These are phyloP conservation scores for Phlyctochytrium bullatum DNA, from an alignment of 192 early-diverging fungal genomes.

Conservation along the genomic window DNA sequence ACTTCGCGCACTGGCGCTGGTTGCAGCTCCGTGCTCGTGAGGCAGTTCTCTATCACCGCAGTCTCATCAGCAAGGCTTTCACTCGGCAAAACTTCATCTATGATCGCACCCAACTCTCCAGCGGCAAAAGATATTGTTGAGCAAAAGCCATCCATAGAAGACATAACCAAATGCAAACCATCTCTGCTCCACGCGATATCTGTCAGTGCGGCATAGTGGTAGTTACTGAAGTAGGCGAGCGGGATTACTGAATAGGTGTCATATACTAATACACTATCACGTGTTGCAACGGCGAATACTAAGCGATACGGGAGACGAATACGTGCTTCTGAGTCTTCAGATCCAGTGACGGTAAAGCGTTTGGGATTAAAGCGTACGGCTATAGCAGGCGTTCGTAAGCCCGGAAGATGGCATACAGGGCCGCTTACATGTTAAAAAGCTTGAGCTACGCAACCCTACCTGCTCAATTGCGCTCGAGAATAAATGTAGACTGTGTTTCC, in stretches of 20 bases:
- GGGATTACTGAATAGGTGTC: slow-evolving; percentile 75
- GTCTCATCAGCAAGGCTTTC: no score
- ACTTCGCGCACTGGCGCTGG: no score
- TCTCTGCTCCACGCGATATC: slow-evolving; percentile 85
- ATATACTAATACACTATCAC: slow-evolving; percentile 79
- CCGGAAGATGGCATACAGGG: slow-evolving; percentile 69
- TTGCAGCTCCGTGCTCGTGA: no score
- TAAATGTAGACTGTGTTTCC: slow-evolving; percentile 22
- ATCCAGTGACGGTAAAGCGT: slow-evolving; percentile 41
- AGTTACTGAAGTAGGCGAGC: slow-evolving; percentile 67
- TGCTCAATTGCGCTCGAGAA: slow-evolving; percentile 10
- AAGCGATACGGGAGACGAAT: slow-evolving; percentile 66
- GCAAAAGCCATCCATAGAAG: slow-evolving; percentile 87
- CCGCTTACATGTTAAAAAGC: slow-evolving; percentile 35
- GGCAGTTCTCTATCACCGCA: no score
- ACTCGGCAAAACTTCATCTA: no score
- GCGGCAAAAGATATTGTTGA: slow-evolving; percentile 72
- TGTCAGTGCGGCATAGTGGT: slow-evolving; percentile 88
- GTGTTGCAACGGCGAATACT: slow-evolving; percentile 82
- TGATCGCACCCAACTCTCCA: slow-evolving; percentile 56
- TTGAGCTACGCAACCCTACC: neutral
- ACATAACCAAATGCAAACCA: slow-evolving; percentile 69
- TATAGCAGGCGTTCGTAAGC: slow-evolving; percentile 74
- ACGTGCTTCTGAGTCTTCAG: neutral
- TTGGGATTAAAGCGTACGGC: slow-evolving; percentile 71